A percentile compares a stretch with the other conserved stretches of the same genome.
These are phyloP conservation scores for Aspergillus caelatus DNA, from an alignment of 2,329 filamentous ascomycete genomes.

Conservation along the genomic window DNA sequence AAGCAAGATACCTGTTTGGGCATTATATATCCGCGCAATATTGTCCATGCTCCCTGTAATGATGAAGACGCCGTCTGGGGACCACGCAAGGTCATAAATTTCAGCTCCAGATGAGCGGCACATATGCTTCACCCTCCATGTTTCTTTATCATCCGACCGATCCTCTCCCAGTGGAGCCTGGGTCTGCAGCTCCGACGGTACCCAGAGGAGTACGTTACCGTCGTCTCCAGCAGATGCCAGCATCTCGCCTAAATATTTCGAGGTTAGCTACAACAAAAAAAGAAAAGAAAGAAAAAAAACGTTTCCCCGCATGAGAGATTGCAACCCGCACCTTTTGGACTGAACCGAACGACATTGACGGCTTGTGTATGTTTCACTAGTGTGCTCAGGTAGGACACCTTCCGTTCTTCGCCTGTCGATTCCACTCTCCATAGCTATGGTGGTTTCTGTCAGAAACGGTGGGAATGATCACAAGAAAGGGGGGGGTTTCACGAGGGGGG, in stretches of 20 bases:
- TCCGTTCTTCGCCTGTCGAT: slow-evolving; percentile 78
- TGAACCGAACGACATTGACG: slow-evolving; percentile 96
- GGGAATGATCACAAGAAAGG: slow-evolving; percentile 6
- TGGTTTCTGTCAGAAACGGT: slow-evolving; percentile 39
- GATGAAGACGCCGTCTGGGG: slow-evolving; percentile 93
- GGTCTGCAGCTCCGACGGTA: slow-evolving; percentile 76
- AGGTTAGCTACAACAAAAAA: slow-evolving; percentile 26
- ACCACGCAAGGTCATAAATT: slow-evolving; percentile 98
- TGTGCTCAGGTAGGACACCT: slow-evolving; percentile 88
- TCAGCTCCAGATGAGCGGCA: slow-evolving; percentile 91
- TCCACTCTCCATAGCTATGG: slow-evolving; percentile 87
- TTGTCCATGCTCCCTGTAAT: slow-evolving; percentile 99
- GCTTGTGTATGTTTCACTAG: slow-evolving; percentile 93
- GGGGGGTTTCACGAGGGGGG: slow-evolving; percentile 16
- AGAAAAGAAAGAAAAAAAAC: no score
- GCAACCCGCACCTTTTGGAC: slow-evolving; percentile 71
- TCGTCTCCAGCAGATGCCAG: slow-evolving; percentile 96
- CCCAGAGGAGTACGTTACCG: slow-evolving; percentile 95
- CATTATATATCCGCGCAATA: slow-evolving; percentile 94
- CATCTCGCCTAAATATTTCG: slow-evolving; percentile 69
- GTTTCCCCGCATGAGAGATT: not conserved
- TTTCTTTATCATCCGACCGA: slow-evolving; percentile 87
- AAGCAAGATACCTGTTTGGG: slow-evolving; percentile 71
- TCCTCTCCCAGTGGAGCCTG: slow-evolving; percentile 77
- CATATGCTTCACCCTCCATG: slow-evolving; percentile 97